A percentile compares a stretch with the other conserved stretches of the same genome.
Evolutionary conservation across 2,329 filamentous ascomycete species (phyloP).

Genomic region (Fusarium luffae): DNA sequence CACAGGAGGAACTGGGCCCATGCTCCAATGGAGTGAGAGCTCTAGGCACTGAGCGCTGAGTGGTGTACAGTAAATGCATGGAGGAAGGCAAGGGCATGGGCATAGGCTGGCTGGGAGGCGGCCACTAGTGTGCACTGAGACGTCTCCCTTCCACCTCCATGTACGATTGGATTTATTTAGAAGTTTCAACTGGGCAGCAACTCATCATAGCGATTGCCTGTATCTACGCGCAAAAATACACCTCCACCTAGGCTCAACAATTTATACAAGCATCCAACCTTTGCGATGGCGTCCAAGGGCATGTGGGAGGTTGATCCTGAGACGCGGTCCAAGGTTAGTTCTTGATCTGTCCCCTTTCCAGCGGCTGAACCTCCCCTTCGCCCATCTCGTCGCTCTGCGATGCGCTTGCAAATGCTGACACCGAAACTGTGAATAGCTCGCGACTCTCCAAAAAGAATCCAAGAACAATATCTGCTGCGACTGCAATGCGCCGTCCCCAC

Average conservation of each 20-base stretch:
- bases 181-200: slow-evolving; percentile 23
- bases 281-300: slow-evolving; percentile 72
- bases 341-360: slow-evolving; percentile 13
- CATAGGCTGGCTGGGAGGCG: not conserved
- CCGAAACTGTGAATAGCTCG: slow-evolving; percentile 67
- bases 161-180: slow-evolving; percentile 14
- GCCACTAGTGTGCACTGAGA: slow-evolving; percentile 25
- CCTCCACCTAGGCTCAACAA: not conserved
- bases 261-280: slow-evolving; percentile 3
- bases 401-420: slow-evolving; percentile 27
- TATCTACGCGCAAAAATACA: slow-evolving; percentile 6
- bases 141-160: slow-evolving; percentile 33
- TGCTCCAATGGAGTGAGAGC: slow-evolving; percentile 20
- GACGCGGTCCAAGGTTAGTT: slow-evolving; percentile 87
- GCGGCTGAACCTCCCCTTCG: slow-evolving; percentile 6
- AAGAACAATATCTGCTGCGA: slow-evolving; percentile 94
- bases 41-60: slow-evolving; percentile 31
- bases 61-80: not conserved
- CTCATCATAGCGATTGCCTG: slow-evolving; percentile 16
- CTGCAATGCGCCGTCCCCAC: slow-evolving; percentile 92
- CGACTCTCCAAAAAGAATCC: slow-evolving; percentile 89
- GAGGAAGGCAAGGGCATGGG: slow-evolving; percentile 10
- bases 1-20: slow-evolving; percentile 21
- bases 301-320: slow-evolving; percentile 99
- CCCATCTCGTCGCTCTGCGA: not conserved